A percentile compares a stretch with the other conserved stretches of the same genome.
Evolutionary conservation across 1,284 basidiomycete genomes (phyloP).

Genomic region (Irpex sp.): DNA sequence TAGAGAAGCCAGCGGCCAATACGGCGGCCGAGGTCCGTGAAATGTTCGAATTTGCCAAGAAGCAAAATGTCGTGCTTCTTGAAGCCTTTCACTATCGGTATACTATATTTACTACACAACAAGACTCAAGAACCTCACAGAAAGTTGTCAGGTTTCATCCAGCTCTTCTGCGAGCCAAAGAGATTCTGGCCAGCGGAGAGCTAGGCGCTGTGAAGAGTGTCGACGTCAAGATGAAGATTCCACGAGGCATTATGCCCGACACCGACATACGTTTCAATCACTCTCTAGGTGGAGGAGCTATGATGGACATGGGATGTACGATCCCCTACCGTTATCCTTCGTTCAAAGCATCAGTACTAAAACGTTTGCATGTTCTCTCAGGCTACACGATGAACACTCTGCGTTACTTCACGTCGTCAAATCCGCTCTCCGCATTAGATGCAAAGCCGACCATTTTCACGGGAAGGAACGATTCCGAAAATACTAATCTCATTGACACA

Average conservation of each 20-base stretch:
- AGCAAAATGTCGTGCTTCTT: conserved; percentile 31
- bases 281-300: conserved; percentile 58
- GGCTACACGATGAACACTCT: conserved; percentile 8
- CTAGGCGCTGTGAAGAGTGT: conserved; percentile 33
- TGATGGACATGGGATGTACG: conserved; percentile 67
- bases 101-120: not conserved
- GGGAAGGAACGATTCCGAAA: not conserved
- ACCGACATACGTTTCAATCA: conserved; percentile 57
- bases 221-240: conserved; percentile 23
- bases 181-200: conserved; percentile 35
- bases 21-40: conserved; percentile 55
- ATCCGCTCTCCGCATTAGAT: conserved; percentile 7
- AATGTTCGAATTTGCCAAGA: conserved; percentile 30
- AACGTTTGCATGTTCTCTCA: no score
- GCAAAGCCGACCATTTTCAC: not conserved
- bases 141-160: conserved; percentile 38
- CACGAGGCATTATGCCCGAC: conserved; percentile 30
- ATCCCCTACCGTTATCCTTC: conserved; percentile 16
- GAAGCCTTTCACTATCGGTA: conserved; percentile 36
- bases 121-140: not conserved
- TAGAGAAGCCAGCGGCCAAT: conserved; percentile 66
- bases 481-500: conserved; percentile 5
- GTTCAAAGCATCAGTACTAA: not conserved
- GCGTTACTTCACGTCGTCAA: conserved; percentile 6
- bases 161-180: conserved; percentile 33